Base-by-base conservation (phyloP, 371 early-diverging fungal genomes). In the Dichotomocladium elegans region DNA sequence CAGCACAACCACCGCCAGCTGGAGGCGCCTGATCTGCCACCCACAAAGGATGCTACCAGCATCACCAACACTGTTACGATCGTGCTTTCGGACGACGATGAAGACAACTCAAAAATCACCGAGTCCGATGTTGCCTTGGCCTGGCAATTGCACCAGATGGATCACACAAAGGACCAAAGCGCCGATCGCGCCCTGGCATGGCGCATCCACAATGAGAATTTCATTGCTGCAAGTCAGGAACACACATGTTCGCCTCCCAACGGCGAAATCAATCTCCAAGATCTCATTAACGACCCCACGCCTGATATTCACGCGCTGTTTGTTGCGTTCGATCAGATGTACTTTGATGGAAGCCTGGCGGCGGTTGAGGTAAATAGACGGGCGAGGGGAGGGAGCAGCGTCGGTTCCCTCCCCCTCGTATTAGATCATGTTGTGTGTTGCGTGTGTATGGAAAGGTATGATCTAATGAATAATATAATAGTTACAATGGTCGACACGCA, bases 231-330 rank as follows among this genome's bases (percentile, higher is more conserved):
- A n/a, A n/a, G n/a, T n/a, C n/a, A n/a, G n/a, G n/a, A n/a, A n/a
- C n/a, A n/a, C n/a, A n/a, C n/a, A n/a, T n/a, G n/a, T n/a, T n/a
- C n/a, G n/a, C n/a, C n/a, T n/a, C n/a, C n/a, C n/a, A n/a, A n/a
- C n/a, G n/a, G n/a, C n/a, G n/a, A n/a, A n/a, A n/a, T n/a, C n/a
- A n/a, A 57, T 22, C 41, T 49, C 10, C 12, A 1, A 15, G 2
- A 35, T 26, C 48, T 48, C 5, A 24, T 48, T 1, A 26, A 35
- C n/a, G 58, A 66, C 51, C 67, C 64, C 15, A 64, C 27, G 22
- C 79, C 77, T 4, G 79, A 81, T 57, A 46, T 84, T 29, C 82
- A 82, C 53, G 62, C 49, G 3, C 66, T 85, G 4, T 86, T 86
- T 55, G 35, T 71, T 21, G 53, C 63, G 1, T 86, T 79, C 56